Evolutionary conservation across 2,329 filamentous ascomycete genomes (phyloP).

Genomic region (Curvularia hawaiiensis): DNA sequence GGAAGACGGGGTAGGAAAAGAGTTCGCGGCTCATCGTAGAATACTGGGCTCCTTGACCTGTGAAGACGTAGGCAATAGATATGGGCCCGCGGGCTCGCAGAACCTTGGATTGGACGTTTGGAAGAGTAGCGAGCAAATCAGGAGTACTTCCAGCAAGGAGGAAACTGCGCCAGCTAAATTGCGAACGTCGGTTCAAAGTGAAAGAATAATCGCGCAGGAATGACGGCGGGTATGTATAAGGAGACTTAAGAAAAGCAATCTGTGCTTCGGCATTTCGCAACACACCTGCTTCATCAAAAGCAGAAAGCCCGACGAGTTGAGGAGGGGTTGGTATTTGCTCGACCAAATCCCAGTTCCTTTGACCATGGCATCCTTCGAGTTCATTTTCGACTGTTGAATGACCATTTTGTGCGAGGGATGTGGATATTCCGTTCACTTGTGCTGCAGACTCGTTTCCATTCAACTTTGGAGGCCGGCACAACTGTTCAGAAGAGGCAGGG

Average conservation of each 20-base stretch:
- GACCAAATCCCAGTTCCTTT: background rate
- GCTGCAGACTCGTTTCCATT: background rate
- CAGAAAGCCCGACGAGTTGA: background rate
- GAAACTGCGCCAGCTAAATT: background rate
- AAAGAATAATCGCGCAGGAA: background rate
- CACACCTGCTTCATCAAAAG: background rate
- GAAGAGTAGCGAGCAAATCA: background rate
- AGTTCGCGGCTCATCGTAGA: slow-evolving; percentile 19
- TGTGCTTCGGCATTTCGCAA: slow-evolving; percentile 1
- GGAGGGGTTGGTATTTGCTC: slow-evolving; percentile 1
- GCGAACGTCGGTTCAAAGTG: slow-evolving; percentile 1
- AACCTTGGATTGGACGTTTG: background rate
- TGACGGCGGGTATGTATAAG: background rate
- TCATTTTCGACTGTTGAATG: background rate
- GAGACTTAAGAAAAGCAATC: background rate
- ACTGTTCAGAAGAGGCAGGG: background rate
- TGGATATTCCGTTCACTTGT: background rate
- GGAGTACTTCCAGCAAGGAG: background rate
- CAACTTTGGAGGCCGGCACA: background rate
- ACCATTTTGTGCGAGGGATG: background rate
- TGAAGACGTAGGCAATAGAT: slow-evolving; percentile 1
- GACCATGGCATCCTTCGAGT: background rate
- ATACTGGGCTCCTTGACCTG: slow-evolving; percentile 32
- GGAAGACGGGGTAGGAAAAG: slow-evolving; percentile 5
- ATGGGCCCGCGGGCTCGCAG: background rate